Base-by-base conservation (phyloP, 1,139 yeast species). In the Yamadazyma blattariae region DNA sequence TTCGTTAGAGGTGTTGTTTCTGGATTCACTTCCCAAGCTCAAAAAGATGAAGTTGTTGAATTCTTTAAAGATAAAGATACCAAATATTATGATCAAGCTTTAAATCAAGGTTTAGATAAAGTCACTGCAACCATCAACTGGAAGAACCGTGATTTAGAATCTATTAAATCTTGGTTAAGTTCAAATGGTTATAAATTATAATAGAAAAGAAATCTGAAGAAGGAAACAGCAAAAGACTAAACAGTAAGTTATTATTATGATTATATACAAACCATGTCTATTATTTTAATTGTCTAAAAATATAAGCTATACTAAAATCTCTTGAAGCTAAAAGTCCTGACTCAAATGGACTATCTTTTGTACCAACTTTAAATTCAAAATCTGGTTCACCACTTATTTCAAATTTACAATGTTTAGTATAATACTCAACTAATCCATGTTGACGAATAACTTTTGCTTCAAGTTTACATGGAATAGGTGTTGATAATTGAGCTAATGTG, bases 21-120 rank as follows among this genome's bases (percentile, higher is more conserved):
- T 23, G 82, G 86, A 2, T 85, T 83, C 61, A 76, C 90, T 30
- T 73, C 78, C 39, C 59, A 63, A 36, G 78, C 74, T 33, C 82
- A 80, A 49, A 75, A 77, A 47, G 65, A 70, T 11, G 75, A 71
- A 32, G 76, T 86, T 41, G 69, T 71, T 46, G 56, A 57, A 34
- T 87, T 85, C 67, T 86, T 84, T 54, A 62, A 49, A 52, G 39
- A 56, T 45, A 82, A 74, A 61, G 74, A 82, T 51, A 79, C 85
- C 44, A 79, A 78, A 55, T 94, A 90, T 33, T 84, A 70, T 52
- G 84, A 84, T 60, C 82, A 82, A 67, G 72, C 80, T 40, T 71
- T 86, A 53, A 84, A 82, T 12, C 89, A 81, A 63, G 64, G 85
- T 13, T 67, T 82, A 50, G 96, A 87, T 59, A 64, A 76, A 32